phyloP scores from a whole-genome alignment of 2,329 filamentous ascomycete species.

The Trichophaea hybrida region DNA sequence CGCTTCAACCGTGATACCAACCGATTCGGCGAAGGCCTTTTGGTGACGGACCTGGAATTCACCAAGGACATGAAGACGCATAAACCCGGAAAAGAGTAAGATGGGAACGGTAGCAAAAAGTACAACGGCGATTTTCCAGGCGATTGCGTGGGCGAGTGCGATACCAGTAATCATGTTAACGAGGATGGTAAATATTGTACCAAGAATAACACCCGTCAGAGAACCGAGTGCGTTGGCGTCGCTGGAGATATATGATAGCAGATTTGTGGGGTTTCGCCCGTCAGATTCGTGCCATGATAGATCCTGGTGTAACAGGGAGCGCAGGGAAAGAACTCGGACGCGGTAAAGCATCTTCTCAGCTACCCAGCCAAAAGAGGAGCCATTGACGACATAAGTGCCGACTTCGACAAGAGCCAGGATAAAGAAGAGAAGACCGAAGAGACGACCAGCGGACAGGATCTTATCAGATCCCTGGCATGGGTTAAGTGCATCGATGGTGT shows the following conservation, averaged over 20 bases:
- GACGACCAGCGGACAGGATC: constrained; percentile 29
- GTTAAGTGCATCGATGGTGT: constrained; percentile 39
- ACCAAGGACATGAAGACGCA: constrained; percentile 37
- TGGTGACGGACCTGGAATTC: constrained; percentile 49
- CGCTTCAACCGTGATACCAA: constrained; percentile 52
- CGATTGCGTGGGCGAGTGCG: constrained; percentile 36
- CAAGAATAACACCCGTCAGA: constrained; percentile 38
- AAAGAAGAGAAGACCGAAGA: constrained; percentile 40
- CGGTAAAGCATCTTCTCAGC: constrained; percentile 36
- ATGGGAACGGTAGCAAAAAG: constrained; percentile 37
- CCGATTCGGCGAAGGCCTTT: constrained; percentile 48
- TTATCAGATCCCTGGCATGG: constrained; percentile 31
- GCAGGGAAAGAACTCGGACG: constrained; percentile 33
- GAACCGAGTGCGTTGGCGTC: constrained; percentile 38
- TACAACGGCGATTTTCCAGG: constrained; percentile 40
- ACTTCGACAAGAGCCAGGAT: constrained; percentile 40
- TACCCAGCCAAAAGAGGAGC: constrained; percentile 37
- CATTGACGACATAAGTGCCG: constrained; percentile 33
- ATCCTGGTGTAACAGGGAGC: constrained; percentile 26
- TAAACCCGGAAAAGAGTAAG: constrained; percentile 36
- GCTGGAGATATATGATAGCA: constrained; percentile 36
- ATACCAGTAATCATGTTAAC: constrained; percentile 37
- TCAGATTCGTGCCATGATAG: constrained; percentile 35
- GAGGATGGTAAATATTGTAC: constrained; percentile 37
- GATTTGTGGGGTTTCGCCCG: constrained; percentile 33